A percentile compares a stretch with the other conserved stretches of the same genome.
phyloP scores from a whole-genome alignment of 371 early-diverging fungal species.

The Lichtheimia corymbifera region DNA sequence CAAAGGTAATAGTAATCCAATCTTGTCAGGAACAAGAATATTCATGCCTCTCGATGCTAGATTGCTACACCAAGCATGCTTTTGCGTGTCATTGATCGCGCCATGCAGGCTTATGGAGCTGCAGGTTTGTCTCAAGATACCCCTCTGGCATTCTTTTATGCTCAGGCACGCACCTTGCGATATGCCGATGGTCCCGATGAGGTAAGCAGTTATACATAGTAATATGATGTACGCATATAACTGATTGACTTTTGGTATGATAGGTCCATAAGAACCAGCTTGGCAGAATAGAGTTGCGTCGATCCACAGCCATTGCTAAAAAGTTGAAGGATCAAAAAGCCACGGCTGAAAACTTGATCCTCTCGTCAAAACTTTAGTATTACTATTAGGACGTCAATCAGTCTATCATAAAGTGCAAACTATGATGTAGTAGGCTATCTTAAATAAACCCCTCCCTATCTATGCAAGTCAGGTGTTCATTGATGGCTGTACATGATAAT shows the following conservation, averaged over 20 bases:
- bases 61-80: constrained; percentile 77
- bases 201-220: background rate
- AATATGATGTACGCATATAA: background rate
- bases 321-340: constrained; percentile 34
- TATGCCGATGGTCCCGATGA: constrained; percentile 83
- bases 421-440: too few relatives aligned
- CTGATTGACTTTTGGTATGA: background rate
- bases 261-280: constrained; percentile 33
- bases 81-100: constrained; percentile 75
- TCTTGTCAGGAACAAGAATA: background rate
- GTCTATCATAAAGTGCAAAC: too few relatives aligned
- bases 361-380: background rate
- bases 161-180: constrained; percentile 81
- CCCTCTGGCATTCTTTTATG: constrained; percentile 85
- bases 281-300: constrained; percentile 48
- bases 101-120: constrained; percentile 93
- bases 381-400: too few relatives aligned
- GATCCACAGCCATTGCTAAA: constrained; percentile 37
- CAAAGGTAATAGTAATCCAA: constrained; percentile 64
- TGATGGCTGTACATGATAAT: background rate
- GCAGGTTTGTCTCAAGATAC: constrained; percentile 89
- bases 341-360: constrained; percentile 16
- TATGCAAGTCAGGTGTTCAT: background rate
- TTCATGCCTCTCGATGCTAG: constrained; percentile 14
- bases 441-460: too few relatives aligned